These are phyloP conservation scores for Pyrenopolyporus hunteri DNA, from an alignment of 495 filamentous ascomycete species.

Conservation along the genomic window DNA sequence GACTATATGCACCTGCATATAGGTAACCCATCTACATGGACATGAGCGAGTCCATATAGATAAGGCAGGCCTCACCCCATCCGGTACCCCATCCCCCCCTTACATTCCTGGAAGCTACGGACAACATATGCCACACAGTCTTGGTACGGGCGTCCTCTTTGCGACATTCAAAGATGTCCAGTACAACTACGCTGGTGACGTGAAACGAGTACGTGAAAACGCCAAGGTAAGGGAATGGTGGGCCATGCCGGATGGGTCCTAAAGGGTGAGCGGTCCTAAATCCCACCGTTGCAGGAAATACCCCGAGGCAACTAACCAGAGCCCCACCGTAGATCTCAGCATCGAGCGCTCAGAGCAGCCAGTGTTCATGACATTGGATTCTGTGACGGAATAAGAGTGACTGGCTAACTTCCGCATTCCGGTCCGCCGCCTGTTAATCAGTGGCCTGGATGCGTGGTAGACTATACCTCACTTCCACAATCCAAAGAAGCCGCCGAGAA, in stretches of 20 bases:
- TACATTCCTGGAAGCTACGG: conserved; percentile 46
- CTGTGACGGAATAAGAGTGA: neutral
- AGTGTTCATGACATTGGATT: conserved; percentile 30
- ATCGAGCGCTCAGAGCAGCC: conserved; percentile 65
- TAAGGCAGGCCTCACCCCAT: neutral
- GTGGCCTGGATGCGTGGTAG: too few relatives aligned
- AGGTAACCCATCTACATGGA: neutral
- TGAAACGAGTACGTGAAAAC: conserved; percentile 72
- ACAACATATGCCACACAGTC: conserved; percentile 76
- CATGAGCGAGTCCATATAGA: too few relatives aligned
- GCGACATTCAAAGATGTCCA: conserved; percentile 78
- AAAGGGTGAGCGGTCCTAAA: conserved; percentile 49
- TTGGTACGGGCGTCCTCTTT: conserved; percentile 66
- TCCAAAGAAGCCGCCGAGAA: conserved; percentile 55
- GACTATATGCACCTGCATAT: too few relatives aligned
- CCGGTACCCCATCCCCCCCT: neutral
- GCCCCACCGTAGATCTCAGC: conserved; percentile 52
- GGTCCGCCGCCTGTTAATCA: too few relatives aligned
- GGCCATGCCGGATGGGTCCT: conserved; percentile 76
- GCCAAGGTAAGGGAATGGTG: conserved; percentile 78
- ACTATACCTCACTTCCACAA: conserved; percentile 28
- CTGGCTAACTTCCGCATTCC: neutral
- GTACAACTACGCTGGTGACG: conserved; percentile 70
- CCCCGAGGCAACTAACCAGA: neutral
- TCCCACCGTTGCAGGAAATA: neutral